These are phyloP conservation scores for Saccharomycopsis phalli DNA, from an alignment of 1,139 yeast species.

Conservation along the genomic window DNA sequence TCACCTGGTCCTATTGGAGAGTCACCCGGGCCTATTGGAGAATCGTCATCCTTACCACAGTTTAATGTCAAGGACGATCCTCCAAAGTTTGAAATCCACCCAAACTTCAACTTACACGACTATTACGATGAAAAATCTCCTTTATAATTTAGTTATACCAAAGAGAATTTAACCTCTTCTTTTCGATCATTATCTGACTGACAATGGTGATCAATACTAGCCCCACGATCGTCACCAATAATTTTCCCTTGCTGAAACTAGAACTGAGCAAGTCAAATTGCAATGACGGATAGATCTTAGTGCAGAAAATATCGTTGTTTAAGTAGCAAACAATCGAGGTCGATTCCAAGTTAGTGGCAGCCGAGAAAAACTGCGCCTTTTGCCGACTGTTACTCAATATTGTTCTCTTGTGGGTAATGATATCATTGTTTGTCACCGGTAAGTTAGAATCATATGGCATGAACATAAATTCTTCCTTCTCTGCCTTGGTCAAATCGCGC, in stretches of 20 bases:
- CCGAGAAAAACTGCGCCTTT: conserved; percentile 34
- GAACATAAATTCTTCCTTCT: conserved; percentile 52
- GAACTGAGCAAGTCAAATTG: conserved; percentile 71
- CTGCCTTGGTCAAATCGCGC: conserved; percentile 44
- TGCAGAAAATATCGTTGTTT: conserved; percentile 68
- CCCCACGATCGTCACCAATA: conserved; percentile 49
- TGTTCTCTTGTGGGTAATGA: conserved; percentile 35
- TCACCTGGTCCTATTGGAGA: not conserved
- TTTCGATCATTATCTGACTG: conserved; percentile 50
- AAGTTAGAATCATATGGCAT: conserved; percentile 61
- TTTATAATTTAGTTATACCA: conserved; percentile 28
- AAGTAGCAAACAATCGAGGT: conserved; percentile 63
- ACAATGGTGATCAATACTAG: conserved; percentile 39
- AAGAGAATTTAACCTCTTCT: conserved; percentile 35
- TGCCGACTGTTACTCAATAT: conserved; percentile 21
- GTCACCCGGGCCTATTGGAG: too few species aligned
- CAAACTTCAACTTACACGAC: conserved; percentile 1
- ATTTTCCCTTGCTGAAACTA: conserved; percentile 58
- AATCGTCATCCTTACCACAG: not conserved
- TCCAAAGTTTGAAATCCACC: conserved; percentile 4
- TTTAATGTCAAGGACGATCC: not conserved
- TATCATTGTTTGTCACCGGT: conserved; percentile 36
- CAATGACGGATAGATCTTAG: conserved; percentile 69
- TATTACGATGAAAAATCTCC: conserved; percentile 2
- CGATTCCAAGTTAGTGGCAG: conserved; percentile 71